A percentile compares a stretch with the other conserved stretches of the same genome.
Evolutionary conservation across 2,329 filamentous ascomycete species (phyloP).

Genomic region (Rachicladosporium sp.): DNA sequence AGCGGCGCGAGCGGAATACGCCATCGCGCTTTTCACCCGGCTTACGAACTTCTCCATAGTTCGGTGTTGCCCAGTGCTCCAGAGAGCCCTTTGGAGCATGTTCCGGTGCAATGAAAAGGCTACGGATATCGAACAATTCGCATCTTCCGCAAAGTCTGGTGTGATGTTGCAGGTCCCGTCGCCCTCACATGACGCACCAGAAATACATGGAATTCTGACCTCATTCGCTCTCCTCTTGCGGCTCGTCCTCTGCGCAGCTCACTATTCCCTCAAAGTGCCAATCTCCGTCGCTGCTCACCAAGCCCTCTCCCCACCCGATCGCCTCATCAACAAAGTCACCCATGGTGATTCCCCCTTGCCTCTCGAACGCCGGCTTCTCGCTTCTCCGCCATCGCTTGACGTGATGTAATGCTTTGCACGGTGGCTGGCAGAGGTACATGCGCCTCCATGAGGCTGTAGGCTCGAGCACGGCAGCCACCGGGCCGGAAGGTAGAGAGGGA

Average conservation of each 20-base stretch:
- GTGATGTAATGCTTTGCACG: slow-evolving; percentile 20
- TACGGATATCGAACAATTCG: too few species aligned
- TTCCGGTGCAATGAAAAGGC: too few species aligned
- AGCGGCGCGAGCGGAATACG: too few species aligned
- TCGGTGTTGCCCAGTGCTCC: too few species aligned
- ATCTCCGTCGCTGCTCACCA: slow-evolving; percentile 20
- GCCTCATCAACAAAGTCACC: slow-evolving; percentile 19
- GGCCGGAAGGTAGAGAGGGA: slow-evolving; percentile 4
- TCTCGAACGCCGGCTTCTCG: slow-evolving; percentile 14
- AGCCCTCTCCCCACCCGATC: slow-evolving; percentile 20
- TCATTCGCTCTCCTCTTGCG: too few species aligned
- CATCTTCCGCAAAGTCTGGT: too few species aligned
- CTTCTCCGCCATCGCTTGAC: slow-evolving; percentile 19
- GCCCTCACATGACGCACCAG: too few species aligned
- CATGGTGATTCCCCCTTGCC: slow-evolving; percentile 21
- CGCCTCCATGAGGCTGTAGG: slow-evolving; percentile 22
- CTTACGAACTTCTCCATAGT: too few species aligned
- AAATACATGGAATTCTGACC: too few species aligned
- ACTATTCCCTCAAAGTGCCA: slow-evolving; percentile 25
- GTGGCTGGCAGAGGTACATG: slow-evolving; percentile 24
- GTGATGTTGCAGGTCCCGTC: too few species aligned
- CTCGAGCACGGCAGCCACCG: slow-evolving; percentile 13
- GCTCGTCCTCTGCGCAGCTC: background rate
- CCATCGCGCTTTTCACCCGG: too few species aligned
- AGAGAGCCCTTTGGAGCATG: too few species aligned